Percentiles rank a stretch among this genome's conserved stretches.
These are phyloP conservation scores for Sporothrix dimorphospora DNA, from an alignment of 2,329 filamentous ascomycete genomes.

Conservation along the genomic window DNA sequence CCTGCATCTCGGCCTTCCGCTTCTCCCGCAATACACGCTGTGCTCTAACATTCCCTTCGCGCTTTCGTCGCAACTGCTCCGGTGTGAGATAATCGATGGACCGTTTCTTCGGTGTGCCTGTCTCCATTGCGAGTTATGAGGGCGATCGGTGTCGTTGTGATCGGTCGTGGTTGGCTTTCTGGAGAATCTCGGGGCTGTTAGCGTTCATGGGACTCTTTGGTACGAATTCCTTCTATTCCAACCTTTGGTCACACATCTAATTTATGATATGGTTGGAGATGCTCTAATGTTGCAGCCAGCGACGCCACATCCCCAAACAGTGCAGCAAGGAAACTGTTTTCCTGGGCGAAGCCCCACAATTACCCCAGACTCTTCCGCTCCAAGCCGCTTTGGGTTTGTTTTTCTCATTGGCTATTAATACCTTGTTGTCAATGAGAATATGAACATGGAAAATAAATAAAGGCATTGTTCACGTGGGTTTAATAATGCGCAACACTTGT, in stretches of 20 bases:
- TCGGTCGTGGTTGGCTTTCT: background rate
- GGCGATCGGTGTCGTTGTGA: too few species aligned
- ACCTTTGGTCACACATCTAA: too few species aligned
- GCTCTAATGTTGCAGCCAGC: background rate
- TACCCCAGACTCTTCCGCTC: background rate
- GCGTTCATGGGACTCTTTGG: background rate
- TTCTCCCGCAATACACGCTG: background rate
- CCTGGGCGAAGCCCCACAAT: background rate
- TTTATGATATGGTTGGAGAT: background rate
- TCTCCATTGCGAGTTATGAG: too few species aligned
- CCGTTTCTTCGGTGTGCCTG: background rate
- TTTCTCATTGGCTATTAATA: too few species aligned
- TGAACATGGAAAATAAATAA: too few species aligned
- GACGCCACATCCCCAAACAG: background rate
- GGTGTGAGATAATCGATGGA: background rate
- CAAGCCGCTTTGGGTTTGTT: too few species aligned
- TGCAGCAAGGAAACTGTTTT: constrained; percentile 1
- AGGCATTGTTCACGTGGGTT: too few species aligned
- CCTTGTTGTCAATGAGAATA: too few species aligned
- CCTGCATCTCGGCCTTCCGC: constrained; percentile 8
- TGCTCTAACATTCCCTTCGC: background rate
- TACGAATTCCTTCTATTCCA: too few species aligned
- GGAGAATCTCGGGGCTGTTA: background rate
- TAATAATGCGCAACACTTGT: too few species aligned
- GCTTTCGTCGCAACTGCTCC: background rate